phyloP scores from a whole-genome alignment of 129 eudicot species.

The Sambucus nigra region DNA sequence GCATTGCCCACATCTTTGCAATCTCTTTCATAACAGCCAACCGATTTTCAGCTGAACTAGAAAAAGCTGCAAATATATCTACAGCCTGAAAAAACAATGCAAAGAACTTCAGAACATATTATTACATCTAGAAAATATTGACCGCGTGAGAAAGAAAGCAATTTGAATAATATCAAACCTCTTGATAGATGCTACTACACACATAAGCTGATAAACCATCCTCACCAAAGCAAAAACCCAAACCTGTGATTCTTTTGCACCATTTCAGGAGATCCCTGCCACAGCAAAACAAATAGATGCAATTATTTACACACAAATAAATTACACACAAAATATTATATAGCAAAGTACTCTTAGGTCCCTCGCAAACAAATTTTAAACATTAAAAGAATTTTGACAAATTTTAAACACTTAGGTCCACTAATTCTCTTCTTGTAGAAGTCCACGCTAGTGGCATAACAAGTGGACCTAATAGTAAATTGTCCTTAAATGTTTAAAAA shows the following conservation, averaged over 20 bases:
- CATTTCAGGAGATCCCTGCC: slow-evolving; percentile 86
- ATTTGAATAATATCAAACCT: slow-evolving; percentile 32
- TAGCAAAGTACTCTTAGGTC: too few species aligned
- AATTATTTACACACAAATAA: not conserved
- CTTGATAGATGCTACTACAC: slow-evolving; percentile 46
- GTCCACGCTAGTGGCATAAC: not conserved
- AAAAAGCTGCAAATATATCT: slow-evolving; percentile 74
- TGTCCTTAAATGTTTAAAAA: too few species aligned
- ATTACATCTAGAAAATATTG: slow-evolving; percentile 1
- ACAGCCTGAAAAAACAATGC: slow-evolving; percentile 51
- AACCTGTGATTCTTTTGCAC: slow-evolving; percentile 70
- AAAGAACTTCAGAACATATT: not conserved
- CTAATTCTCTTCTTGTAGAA: too few species aligned
- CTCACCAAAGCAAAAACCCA: slow-evolving; percentile 36
- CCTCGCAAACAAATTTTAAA: too few species aligned
- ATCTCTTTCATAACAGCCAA: slow-evolving; percentile 53
- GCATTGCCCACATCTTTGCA: slow-evolving; percentile 59
- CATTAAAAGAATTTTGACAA: too few species aligned
- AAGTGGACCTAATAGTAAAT: slow-evolving; percentile 1
- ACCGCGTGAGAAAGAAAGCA: not conserved
- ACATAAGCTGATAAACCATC: slow-evolving; percentile 29
- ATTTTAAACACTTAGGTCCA: too few species aligned
- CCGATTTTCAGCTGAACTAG: slow-evolving; percentile 56
- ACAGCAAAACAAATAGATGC: slow-evolving; percentile 11
- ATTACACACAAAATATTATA: not conserved